Base-by-base conservation (phyloP, 2,329 filamentous ascomycete genomes). In the Decorospora gaudefroyi region DNA sequence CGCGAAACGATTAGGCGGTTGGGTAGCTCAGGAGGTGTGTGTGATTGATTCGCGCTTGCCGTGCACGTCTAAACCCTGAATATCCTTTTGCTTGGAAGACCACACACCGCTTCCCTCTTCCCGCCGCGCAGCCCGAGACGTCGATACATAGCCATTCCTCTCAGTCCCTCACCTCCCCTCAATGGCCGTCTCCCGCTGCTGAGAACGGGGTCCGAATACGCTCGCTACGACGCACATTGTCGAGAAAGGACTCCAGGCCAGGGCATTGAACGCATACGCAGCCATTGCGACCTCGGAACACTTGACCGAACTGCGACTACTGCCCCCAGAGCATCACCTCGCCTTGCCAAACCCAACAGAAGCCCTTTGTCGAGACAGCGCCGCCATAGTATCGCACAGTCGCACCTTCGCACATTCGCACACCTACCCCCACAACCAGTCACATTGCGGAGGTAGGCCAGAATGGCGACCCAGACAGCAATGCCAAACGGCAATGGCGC, bases 101-200 rank as follows among this genome's bases (percentile, higher is more conserved):
- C 48, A n/a, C 61, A 64, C 62, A 65, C 62, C 62, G 60, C 63
- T 57, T 46, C 50, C 53, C 56, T 55, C 52, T 54, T 43, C 52
- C 54, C 13, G 23, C 43, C 17, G 38, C 18, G 51, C 54, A 49
- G n/a, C n/a, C n/a, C n/a, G n/a, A n/a, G n/a, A n/a, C n/a, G n/a
- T n/a, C n/a, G n/a, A n/a, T 15, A n/a, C 25, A 39, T 25, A 38
- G 29, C 38, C 51, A 44, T 46, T 57, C 53, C 51, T 47, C 51
- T 49, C 39, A 33, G 10, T 31, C 42, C 30, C 36, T 40, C 13
- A n/a, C n/a, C 21, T n/a, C 48, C 23, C 40, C 42, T 55, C 59
- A 55, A 64, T 64, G 61, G 50, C 42, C 52, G 36, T 42, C 35
- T 22, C n/a, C n/a, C n/a, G 17, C 34, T 61, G 35, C 49, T 65